A percentile compares a stretch with the other conserved stretches of the same genome.
These are phyloP conservation scores for Hypomontagnella monticulosa DNA, from an alignment of 495 filamentous ascomycete species.

Conservation along the genomic window DNA sequence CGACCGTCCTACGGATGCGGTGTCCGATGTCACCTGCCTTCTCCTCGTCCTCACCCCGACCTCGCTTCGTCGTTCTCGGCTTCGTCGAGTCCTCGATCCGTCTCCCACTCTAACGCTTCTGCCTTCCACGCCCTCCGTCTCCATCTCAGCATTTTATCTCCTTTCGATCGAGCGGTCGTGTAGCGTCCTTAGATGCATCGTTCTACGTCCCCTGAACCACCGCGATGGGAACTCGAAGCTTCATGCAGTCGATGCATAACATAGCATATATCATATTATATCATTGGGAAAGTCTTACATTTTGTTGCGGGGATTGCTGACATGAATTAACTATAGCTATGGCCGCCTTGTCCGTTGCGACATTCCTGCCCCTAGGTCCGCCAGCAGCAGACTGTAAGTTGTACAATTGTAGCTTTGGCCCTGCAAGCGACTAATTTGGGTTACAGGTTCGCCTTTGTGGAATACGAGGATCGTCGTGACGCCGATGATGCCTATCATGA, in stretches of 20 bases:
- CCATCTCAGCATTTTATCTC: conserved; percentile 52
- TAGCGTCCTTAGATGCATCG: conserved; percentile 44
- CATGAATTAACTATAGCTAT: conserved; percentile 71
- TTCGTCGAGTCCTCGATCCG: conserved; percentile 51
- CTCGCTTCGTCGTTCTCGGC: conserved; percentile 49
- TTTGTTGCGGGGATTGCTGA: conserved; percentile 52
- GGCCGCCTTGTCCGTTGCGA: conserved; percentile 98
- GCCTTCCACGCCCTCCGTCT: conserved; percentile 50
- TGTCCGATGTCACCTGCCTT: conserved; percentile 48
- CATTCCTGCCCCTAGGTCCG: conserved; percentile 94
- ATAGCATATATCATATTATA: neutral
- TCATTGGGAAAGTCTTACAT: conserved; percentile 44
- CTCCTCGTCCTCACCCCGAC: conserved; percentile 45
- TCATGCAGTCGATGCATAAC: conserved; percentile 41
- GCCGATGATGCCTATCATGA: conserved; percentile 99
- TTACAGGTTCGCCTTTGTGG: conserved; percentile 94
- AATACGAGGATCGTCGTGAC: conserved; percentile 99
- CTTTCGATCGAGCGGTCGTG: conserved; percentile 68
- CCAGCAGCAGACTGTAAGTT: conserved; percentile 92
- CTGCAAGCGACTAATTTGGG: conserved; percentile 32
- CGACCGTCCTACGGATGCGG: conserved; percentile 49
- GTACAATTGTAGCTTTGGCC: neutral
- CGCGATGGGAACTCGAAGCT: conserved; percentile 45
- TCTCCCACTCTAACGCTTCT: conserved; percentile 54
- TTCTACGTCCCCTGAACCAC: conserved; percentile 50